These are phyloP conservation scores for Oenanthe sinensis DNA, from an alignment of 129 eudicot genomes.

Conservation along the genomic window DNA sequence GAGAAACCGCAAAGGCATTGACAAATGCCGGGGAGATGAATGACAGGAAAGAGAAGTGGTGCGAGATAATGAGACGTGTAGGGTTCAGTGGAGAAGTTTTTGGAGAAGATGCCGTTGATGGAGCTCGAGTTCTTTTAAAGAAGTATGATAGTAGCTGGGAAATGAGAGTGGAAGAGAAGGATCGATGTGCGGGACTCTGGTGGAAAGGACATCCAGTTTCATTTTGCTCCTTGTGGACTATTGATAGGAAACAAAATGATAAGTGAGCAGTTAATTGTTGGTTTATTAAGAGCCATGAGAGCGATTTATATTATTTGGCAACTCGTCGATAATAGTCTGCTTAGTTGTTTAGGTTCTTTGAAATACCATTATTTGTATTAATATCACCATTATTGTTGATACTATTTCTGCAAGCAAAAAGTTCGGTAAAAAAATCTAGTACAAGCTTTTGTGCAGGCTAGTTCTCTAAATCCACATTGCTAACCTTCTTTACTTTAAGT, in stretches of 20 bases:
- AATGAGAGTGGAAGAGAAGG: slow-evolving; percentile 45
- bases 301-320: neutral
- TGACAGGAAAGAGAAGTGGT: slow-evolving; percentile 69
- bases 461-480: neutral
- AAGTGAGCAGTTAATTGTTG: slow-evolving; percentile 4
- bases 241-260: slow-evolving; percentile 16
- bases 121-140: slow-evolving; percentile 64
- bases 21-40: slow-evolving; percentile 50
- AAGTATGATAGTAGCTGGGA: slow-evolving; percentile 80
- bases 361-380: neutral
- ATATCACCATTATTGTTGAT: neutral
- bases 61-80: slow-evolving; percentile 48
- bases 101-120: slow-evolving; percentile 60
- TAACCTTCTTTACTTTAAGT: neutral
- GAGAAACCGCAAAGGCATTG: slow-evolving; percentile 70
- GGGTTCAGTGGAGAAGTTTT: slow-evolving; percentile 47
- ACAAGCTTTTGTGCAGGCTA: neutral
- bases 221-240: slow-evolving; percentile 71
- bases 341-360: neutral
- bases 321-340: neutral
- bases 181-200: slow-evolving; percentile 51
- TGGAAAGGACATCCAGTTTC: slow-evolving; percentile 86
- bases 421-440: neutral
- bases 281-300: neutral
- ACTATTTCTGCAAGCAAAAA: neutral